A percentile compares a stretch with the other conserved stretches of the same genome.
These are phyloP conservation scores for Mycena sp. DNA, from an alignment of 1,284 basidiomycete species.

Conservation along the genomic window DNA sequence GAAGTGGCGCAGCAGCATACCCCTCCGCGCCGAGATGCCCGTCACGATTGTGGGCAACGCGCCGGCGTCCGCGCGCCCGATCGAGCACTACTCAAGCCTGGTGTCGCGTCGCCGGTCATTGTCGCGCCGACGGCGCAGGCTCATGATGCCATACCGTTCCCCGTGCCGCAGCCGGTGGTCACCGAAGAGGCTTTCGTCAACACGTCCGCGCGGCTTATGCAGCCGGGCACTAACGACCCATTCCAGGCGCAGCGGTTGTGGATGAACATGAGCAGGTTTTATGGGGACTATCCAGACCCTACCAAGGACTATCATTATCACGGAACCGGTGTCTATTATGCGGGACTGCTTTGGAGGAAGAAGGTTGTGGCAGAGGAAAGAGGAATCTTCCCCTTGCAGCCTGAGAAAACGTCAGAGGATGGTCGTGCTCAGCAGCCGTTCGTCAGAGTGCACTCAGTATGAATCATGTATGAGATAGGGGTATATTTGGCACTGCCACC, in stretches of 20 bases:
- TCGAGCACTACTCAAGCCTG: conserved; percentile 17
- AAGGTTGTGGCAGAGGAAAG: conserved; percentile 12
- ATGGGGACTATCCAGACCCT: conserved; percentile 1
- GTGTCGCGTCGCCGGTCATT: background rate
- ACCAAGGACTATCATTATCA: conserved; percentile 4
- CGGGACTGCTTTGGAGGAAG: conserved; percentile 22
- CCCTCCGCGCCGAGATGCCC: conserved; percentile 3
- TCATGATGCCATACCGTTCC: background rate
- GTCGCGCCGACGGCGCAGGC: too few species aligned
- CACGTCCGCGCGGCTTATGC: conserved; percentile 8
- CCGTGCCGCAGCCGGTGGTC: conserved; percentile 1
- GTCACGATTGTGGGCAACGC: background rate
- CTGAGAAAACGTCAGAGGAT: background rate
- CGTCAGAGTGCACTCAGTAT: too few species aligned
- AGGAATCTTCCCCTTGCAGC: background rate
- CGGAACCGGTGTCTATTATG: background rate
- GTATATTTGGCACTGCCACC: background rate
- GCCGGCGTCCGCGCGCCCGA: background rate
- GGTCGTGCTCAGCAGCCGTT: too few species aligned
- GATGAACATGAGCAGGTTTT: background rate
- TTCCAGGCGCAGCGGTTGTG: background rate
- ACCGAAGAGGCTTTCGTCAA: conserved; percentile 4
- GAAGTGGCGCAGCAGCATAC: background rate
- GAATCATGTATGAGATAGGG: too few species aligned
- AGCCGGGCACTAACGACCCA: conserved; percentile 4